Evolutionary conservation across 2,329 filamentous ascomycete species (phyloP).

Genomic region (Magnaporthales sp.): DNA sequence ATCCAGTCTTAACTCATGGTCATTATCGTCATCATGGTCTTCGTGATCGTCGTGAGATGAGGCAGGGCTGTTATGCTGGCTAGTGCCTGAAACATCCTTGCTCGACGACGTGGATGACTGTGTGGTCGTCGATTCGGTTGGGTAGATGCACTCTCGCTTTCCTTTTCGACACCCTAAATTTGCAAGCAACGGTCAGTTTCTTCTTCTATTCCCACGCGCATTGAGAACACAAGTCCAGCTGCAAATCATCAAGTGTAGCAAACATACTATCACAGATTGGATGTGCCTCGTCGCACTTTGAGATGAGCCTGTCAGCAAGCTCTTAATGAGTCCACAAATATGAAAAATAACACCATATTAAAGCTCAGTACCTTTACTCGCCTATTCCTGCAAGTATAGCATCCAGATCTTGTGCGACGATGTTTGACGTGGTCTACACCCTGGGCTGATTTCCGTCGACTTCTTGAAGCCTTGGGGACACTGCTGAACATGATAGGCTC

Average conservation of each 20-base stretch:
- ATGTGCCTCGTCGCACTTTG: conserved; percentile 79
- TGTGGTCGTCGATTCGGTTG: conserved; percentile 49
- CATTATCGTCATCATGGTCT: conserved; percentile 30
- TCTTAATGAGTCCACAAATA: not conserved
- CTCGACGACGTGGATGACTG: conserved; percentile 27
- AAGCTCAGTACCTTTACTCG: conserved; percentile 61
- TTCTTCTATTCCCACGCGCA: not conserved
- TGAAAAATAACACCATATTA: not conserved
- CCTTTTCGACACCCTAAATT: conserved; percentile 74
- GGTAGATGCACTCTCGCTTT: conserved; percentile 82
- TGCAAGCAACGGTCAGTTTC: conserved; percentile 3
- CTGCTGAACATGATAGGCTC: conserved; percentile 38
- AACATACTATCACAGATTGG: conserved; percentile 72
- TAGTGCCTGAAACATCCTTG: conserved; percentile 26
- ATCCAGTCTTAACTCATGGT: conserved; percentile 32
- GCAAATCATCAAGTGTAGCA: not conserved
- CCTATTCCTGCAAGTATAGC: conserved; percentile 81
- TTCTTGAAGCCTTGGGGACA: conserved; percentile 37
- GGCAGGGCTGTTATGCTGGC: conserved; percentile 36
- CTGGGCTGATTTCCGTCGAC: conserved; percentile 40
- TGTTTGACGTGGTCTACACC: conserved; percentile 75
- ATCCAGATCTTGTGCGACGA: conserved; percentile 85
- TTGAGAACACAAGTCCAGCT: not conserved
- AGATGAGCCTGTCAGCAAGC: conserved; percentile 8
- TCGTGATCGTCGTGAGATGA: conserved; percentile 48